Base-by-base conservation (phyloP, 2,329 filamentous ascomycete genomes). In the Paecilomyces sp. region DNA sequence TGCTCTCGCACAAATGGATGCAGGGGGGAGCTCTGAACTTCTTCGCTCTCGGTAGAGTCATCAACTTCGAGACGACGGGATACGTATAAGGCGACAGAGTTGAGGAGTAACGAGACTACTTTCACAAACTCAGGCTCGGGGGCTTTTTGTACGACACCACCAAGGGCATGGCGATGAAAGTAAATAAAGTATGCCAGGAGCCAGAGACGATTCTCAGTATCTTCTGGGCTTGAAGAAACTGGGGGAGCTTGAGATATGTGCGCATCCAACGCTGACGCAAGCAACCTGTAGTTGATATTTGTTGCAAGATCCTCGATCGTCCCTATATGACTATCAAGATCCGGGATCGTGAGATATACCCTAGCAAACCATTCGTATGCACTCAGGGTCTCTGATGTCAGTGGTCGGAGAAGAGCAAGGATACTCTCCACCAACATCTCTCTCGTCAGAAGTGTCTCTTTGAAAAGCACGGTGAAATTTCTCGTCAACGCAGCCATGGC, bases 1-100 rank as follows among this genome's bases (percentile, higher is more conserved):
- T 91, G 85, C 0, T 82, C 78, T 54, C 82, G 82, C 12, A 95
- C 74, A 68, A 91, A 89, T 0, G 79, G 66, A 58, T 72, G 72
- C 34, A 79, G 61, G 67, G 66, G 72, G 24, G 57, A 64, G 33
- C 61, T 74, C 64, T 66, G 57, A n/a, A 66, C 54, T 41, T 67
- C 66, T 33, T 67, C 66, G 31, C 65, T 50, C 59, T 74, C 65
- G 62, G 67, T 61, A 60, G 64, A 57, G 60, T 74, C 68, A 63
- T 76, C 70, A 7, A 65, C 61, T 51, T 84, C 82, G 31, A 86
- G 76, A 5, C 76, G 73, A 33, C 72, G 71, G 36, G 83, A 79
- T 12, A 87, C 78, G 55, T 82, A 79, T 51, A 81, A 76, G 11
- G 85, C 82, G 31, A 85, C 76, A 11, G 80, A 82, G 47, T 83